phyloP scores from a whole-genome alignment of 2,329 filamentous ascomycete species.

The Colletotrichum tropicale region DNA sequence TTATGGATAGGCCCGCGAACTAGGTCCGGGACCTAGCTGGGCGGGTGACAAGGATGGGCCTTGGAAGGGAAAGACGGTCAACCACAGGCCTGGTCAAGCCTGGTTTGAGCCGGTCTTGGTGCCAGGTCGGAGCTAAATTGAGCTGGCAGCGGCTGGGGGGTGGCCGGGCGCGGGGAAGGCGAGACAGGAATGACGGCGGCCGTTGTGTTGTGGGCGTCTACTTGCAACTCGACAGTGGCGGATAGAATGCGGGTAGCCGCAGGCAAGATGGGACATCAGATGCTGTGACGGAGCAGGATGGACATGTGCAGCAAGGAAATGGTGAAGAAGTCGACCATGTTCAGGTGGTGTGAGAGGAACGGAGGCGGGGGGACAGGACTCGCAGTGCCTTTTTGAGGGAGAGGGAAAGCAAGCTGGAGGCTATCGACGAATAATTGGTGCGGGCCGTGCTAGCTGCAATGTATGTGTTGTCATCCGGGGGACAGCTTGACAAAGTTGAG shows the following conservation, averaged over 20 bases:
- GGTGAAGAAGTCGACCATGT: conserved; percentile 15
- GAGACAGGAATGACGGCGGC: conserved; percentile 14
- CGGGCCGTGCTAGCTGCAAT: background rate
- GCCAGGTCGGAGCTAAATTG: conserved; percentile 11
- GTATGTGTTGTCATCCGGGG: conserved; percentile 7
- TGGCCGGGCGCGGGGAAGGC: conserved; percentile 1
- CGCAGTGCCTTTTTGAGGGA: conserved; percentile 15
- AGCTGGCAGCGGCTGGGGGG: conserved; percentile 15
- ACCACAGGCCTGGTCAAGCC: conserved; percentile 13
- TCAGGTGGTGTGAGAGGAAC: conserved; percentile 7
- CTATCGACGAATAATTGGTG: background rate
- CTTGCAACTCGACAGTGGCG: conserved; percentile 9
- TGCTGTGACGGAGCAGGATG: conserved; percentile 8
- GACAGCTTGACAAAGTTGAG: background rate
- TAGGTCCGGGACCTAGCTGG: conserved; percentile 13
- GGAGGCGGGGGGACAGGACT: background rate
- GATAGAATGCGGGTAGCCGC: conserved; percentile 15
- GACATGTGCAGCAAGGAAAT: conserved; percentile 6
- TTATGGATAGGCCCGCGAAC: conserved; percentile 18
- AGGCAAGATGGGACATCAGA: conserved; percentile 9
- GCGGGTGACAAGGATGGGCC: conserved; percentile 21
- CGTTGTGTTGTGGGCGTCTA: conserved; percentile 9
- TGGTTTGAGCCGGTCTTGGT: conserved; percentile 3
- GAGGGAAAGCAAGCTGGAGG: background rate
- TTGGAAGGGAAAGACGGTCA: conserved; percentile 23